Percentiles rank a stretch among this genome's conserved stretches.
phyloP scores from a whole-genome alignment of 352 stramenopile genomes.

The Globisporangium alternatum region DNA sequence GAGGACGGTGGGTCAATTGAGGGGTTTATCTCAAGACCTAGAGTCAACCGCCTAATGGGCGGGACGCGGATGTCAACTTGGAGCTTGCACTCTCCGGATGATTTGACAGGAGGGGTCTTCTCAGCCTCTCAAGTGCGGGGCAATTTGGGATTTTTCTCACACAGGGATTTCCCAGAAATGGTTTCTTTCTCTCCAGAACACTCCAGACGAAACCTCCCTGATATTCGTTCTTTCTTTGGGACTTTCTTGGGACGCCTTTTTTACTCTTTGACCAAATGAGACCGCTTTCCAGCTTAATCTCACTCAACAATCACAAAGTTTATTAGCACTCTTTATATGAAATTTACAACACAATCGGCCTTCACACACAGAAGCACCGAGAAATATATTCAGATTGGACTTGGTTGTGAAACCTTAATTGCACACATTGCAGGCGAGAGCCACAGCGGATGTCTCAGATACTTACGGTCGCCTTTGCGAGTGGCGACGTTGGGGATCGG shows the following conservation, averaged over 20 bases:
- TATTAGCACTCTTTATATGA: not conserved
- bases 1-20: not conserved
- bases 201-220: not conserved
- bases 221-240: slow-evolving; percentile 2
- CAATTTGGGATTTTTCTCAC: not conserved
- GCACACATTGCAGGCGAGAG: not conserved
- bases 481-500: not conserved
- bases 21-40: not conserved
- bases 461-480: not conserved
- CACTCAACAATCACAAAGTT: not conserved
- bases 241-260: not conserved
- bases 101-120: not conserved
- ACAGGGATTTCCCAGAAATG: not conserved
- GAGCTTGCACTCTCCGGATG: not conserved
- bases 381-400: not conserved
- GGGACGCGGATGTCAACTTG: not conserved
- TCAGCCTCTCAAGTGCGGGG: not conserved
- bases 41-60: not conserved
- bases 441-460: not conserved
- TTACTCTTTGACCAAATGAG: slow-evolving; percentile 1
- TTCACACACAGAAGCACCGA: not conserved
- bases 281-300: not conserved
- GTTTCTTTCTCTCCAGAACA: not conserved
- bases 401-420: not conserved
- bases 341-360: not conserved